Evolutionary conservation across 1,284 basidiomycete genomes (phyloP).

Genomic region (Tilletia indica): DNA sequence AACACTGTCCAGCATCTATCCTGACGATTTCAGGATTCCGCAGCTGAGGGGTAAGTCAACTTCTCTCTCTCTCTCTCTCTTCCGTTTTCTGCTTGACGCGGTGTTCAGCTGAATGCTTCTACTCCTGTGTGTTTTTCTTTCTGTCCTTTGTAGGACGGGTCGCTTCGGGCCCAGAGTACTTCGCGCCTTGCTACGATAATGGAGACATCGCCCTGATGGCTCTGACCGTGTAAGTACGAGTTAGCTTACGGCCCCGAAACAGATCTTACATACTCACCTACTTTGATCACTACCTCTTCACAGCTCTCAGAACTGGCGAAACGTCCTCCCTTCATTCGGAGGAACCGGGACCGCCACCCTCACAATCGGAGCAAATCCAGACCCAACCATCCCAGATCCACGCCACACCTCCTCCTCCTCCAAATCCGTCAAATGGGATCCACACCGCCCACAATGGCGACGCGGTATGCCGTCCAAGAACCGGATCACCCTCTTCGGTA

Average conservation of each 20-base stretch:
- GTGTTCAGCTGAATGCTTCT: slow-evolving; percentile 14
- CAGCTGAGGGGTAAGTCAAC: slow-evolving; percentile 31
- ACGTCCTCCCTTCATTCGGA: slow-evolving; percentile 30
- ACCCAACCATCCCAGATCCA: slow-evolving; percentile 36
- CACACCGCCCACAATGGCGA: slow-evolving; percentile 44
- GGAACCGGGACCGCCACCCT: slow-evolving; percentile 37
- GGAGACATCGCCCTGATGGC: slow-evolving; percentile 52
- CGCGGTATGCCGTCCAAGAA: slow-evolving; percentile 51
- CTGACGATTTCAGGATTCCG: slow-evolving; percentile 26
- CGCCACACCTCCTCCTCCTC: slow-evolving; percentile 20
- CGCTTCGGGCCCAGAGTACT: slow-evolving; percentile 46
- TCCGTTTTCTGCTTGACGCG: not conserved
- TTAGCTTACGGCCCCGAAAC: not conserved
- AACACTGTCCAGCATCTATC: slow-evolving; percentile 37
- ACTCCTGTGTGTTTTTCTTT: slow-evolving; percentile 15
- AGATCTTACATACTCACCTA: not conserved
- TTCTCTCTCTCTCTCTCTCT: slow-evolving; percentile 14
- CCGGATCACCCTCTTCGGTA: slow-evolving; percentile 47
- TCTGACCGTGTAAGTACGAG: slow-evolving; percentile 37
- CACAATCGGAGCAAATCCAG: slow-evolving; percentile 38
- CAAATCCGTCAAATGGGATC: slow-evolving; percentile 31
- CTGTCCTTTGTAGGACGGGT: slow-evolving; percentile 14
- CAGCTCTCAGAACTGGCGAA: slow-evolving; percentile 50
- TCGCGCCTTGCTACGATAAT: slow-evolving; percentile 42
- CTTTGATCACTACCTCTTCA: not conserved